Evolutionary conservation across 352 stramenopile genomes (phyloP).

Genomic region (Pythium grandisporangium): DNA sequence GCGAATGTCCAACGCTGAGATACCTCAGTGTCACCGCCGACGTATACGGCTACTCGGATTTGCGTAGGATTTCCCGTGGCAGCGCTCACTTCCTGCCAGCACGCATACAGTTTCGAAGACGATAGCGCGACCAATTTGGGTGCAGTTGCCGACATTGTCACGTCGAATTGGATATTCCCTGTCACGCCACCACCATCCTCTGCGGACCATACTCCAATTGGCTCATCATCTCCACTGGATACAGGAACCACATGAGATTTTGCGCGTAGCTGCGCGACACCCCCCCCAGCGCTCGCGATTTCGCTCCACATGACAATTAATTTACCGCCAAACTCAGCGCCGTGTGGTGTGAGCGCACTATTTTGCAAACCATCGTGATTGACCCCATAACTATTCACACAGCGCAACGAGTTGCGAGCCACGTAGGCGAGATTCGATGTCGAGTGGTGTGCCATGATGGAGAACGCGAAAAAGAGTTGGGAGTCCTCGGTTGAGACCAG

Average conservation of each 20-base stretch:
- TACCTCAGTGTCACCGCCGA: constrained; percentile 9
- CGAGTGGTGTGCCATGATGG: constrained; percentile 27
- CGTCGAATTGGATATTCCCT: constrained; percentile 36
- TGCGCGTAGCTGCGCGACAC: constrained; percentile 29
- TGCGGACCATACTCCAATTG: constrained; percentile 16
- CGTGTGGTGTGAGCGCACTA: constrained; percentile 13
- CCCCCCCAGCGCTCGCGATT: constrained; percentile 4
- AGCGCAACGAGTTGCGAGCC: constrained; percentile 31
- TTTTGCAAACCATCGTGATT: constrained; percentile 30
- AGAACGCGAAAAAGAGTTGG: constrained; percentile 44
- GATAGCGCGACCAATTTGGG: constrained; percentile 17
- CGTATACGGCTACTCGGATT: constrained; percentile 33
- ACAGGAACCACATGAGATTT: constrained; percentile 27
- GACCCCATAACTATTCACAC: constrained; percentile 24
- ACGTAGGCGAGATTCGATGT: constrained; percentile 27
- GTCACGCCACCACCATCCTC: constrained; percentile 28
- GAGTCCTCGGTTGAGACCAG: constrained; percentile 29
- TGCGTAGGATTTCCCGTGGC: constrained; percentile 22
- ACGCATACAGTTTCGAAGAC: constrained; percentile 25
- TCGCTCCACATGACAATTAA: constrained; percentile 51
- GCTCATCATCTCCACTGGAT: no score
- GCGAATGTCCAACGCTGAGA: constrained; percentile 34
- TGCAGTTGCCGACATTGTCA: constrained; percentile 19
- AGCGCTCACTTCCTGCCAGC: constrained; percentile 37
- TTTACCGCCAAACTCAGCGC: constrained; percentile 14